Percentiles rank a stretch among this genome's conserved stretches.
These are phyloP conservation scores for Cladophialophora immunda DNA, from an alignment of 2,329 filamentous ascomycete genomes.

Conservation along the genomic window DNA sequence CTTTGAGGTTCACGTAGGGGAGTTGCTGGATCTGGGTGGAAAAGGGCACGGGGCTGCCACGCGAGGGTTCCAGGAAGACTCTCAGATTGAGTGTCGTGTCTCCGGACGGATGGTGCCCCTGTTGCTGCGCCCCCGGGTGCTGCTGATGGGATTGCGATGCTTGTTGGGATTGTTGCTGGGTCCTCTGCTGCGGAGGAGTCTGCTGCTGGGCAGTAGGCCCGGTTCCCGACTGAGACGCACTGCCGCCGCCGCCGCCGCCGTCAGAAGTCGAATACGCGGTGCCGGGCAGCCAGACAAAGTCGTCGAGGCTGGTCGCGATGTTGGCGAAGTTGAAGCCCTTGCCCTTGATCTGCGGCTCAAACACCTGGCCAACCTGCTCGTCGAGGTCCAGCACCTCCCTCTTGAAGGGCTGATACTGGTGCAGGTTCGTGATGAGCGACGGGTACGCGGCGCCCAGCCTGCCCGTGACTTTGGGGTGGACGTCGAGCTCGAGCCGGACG, in stretches of 20 bases:
- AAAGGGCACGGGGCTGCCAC: conserved; percentile 14
- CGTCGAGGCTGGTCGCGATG: conserved; percentile 52
- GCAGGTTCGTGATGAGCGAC: conserved; percentile 49
- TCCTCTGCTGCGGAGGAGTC: not conserved
- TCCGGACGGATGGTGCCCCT: conserved; percentile 12
- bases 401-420: conserved; percentile 50
- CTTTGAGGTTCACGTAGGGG: conserved; percentile 20
- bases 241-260: not conserved
- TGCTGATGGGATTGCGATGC: not conserved
- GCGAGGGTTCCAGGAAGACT: conserved; percentile 24
- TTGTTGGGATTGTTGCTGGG: conserved; percentile 9
- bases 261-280: conserved; percentile 47
- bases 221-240: conserved; percentile 5
- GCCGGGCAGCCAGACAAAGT: conserved; percentile 57
- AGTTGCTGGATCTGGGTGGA: conserved; percentile 5
- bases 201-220: conserved; percentile 10
- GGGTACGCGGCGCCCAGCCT: conserved; percentile 53
- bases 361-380: conserved; percentile 55
- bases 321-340: conserved; percentile 58
- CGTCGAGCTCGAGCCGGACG: conserved; percentile 51
- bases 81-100: conserved; percentile 31
- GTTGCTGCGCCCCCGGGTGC: not conserved
- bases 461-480: conserved; percentile 53
- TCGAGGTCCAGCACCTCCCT: conserved; percentile 52
- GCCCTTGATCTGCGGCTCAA: conserved; percentile 47